Evolutionary conservation across 805 yeast genomes (phyloP), one percentile per base, ranked within the genome.

Genomic region (Saturnispora diversa): DNA sequence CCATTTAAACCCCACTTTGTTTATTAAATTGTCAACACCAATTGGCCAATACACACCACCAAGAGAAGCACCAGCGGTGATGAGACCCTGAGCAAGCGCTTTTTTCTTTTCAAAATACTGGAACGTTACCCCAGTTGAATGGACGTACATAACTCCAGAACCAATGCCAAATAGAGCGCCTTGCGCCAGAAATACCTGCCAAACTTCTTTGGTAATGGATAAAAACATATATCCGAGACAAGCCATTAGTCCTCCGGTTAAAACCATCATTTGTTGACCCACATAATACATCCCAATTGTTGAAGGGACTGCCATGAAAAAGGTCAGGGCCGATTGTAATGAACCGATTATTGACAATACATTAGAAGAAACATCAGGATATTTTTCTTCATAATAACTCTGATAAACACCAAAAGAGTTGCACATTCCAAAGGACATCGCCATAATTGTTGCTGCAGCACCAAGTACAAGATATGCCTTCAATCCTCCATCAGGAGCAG

Each of bases 111-210:
- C 58, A 55, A 82, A 82, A 74, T 81, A 81, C 42, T 76, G 83
- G 1, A 83, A 84, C 19, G 80, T 51, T 9, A 79, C 61, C 0
- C 75, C 66, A 7, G 76, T 63, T 1, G 77, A 74, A 2, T 86
- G 85, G 3, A 75, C 64, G 39, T 75, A 72, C 48, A 76, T 64
- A 13, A 73, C 54, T 0, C 84, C 75, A 31, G 75, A 56, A 2
- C 79, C 79, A 25, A 71, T 50, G 11, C 85, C 82, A 41, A 70
- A 71, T 48, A 81, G 52, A 2, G 80, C 56, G 8, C 90, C 88
- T 56, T 81, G 88, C 8, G 84, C 72, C 21, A 79, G 54, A 51
- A 73, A 80, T 3, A 81, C 50, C 51, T 82, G 80, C 85, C 86
- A 80, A n/a, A 74, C 51, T 15, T 65, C 56, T 7, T 65, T 70